Base-by-base conservation (phyloP, 164 flowering plant genomes). In the Vitis rotundifolia region DNA sequence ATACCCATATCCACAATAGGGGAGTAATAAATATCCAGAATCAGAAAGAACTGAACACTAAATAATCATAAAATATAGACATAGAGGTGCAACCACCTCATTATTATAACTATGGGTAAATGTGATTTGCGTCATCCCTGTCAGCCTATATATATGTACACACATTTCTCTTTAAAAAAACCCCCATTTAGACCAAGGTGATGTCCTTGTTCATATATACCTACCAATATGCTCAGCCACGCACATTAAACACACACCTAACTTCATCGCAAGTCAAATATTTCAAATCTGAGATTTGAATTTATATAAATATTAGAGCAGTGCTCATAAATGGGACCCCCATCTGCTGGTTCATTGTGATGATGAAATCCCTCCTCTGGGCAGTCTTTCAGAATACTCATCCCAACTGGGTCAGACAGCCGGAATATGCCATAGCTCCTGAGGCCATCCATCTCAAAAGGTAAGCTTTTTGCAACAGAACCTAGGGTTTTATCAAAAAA, bases 381-480 rank as follows among this genome's bases (percentile, higher is more conserved):
- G 77, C 96, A 92, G 44, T 88, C 84, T 71, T 64, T 86, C 63
- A 92, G 68, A 61, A 88, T 67, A 50, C 48, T 66, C 81, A 80
- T 87, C 12, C 96, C 96, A 16, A 72, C 78, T n/a, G 93, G 92
- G 11, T 83, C 89, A 10, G 94, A 72, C 48, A 89, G 71, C 59
- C 89, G 80, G 68, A 93, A 91, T 72, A 91, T 81, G 31, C 97
- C 97, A 69, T 69, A 78, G 74, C 62, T 79, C 88, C 98, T 92
- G 84, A 28, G 15, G n/a, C 14, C n/a, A 59, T 13, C 12, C 9
- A 49, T 11, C 49, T 16, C 11, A 26, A 9, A 14, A n/a, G 19
- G 58, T 16, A 56, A 59, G 37, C 5, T 61, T 7, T 5, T 11
- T 22, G 2, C n/a, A 37, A 37, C 44, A 22, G 26, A 22, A 22